Base-by-base conservation (phyloP, 768 basidiomycete genomes). In the Serendipita sp. region DNA sequence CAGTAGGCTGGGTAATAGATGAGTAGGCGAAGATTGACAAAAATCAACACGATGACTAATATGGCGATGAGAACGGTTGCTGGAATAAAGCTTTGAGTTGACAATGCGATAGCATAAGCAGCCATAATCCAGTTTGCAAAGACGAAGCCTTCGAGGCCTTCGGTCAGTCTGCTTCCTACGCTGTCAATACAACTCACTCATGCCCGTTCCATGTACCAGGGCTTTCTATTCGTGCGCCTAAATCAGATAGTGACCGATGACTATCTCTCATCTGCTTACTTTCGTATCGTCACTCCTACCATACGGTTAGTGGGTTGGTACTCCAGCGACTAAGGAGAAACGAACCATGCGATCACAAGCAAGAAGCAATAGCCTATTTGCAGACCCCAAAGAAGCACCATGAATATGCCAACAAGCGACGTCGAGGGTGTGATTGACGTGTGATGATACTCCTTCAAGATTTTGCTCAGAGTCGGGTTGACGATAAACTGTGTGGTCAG, bases 301-400 rank as follows among this genome's bases (percentile, higher is more conserved):
- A 26, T 4, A 20, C 9, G 11, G 26, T 58, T 28, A 58, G 53
- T 9, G 45, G n/a, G 26, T 9, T 14, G 38, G 38, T 38, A 5
- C 14, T 38, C 14, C 38, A 38, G 45, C n/a, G 26, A n/a, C n/a
- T 48, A n/a, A n/a, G 26, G 26, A 48, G 5, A 9, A 26, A 58
- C 53, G 65, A 83, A 89, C 44, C 78, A 77, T 0, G 84, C 82
- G 0, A 86, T 67, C 0, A 91, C 81, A 3, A 97, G 79, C 17
- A 92, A 73, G 13, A 90, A 65, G 65, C 92, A 94, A 70, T 93
- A 93, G 0, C 88, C 91, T 53, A 96, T 77, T 72, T 88, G 84
- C 0, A 78, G 78, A 5, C 83, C 68, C 65, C 81, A 88, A 65
- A 89, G 75, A 1, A 77, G 74, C 0, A 80, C 69, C 11, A 87